A percentile compares a stretch with the other conserved stretches of the same genome.
Conservation (phyloP, 1,284 basidiomycete species). For the Mycosarcoma mackinlayi region DNA sequence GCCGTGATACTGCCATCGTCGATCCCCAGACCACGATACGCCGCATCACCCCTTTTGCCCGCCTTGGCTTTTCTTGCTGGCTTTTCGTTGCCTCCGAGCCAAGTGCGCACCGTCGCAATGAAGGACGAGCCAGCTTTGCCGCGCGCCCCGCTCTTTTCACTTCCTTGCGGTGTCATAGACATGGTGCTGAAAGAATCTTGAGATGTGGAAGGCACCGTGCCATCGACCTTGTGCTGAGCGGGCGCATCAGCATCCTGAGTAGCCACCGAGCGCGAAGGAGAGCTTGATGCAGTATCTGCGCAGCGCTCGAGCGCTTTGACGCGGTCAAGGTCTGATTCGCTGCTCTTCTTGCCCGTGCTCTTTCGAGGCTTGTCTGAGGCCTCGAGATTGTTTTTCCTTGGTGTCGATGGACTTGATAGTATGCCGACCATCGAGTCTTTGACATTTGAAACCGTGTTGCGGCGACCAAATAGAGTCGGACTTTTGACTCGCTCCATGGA, state of each 20-base stretch:
- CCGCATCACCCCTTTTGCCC: constrained; percentile 75
- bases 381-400: constrained; percentile 27
- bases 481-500: constrained; percentile 52
- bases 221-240: constrained; percentile 8
- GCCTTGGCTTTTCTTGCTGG: constrained; percentile 79
- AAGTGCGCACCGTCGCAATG: constrained; percentile 76
- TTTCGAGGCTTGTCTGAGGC: constrained; percentile 29
- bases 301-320: constrained; percentile 39
- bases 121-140: constrained; percentile 51
- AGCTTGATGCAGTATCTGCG: constrained; percentile 21
- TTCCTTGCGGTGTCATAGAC: constrained; percentile 38
- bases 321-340: constrained; percentile 40
- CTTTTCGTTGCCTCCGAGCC: constrained; percentile 81
- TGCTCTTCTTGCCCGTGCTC: constrained; percentile 33
- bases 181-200: constrained; percentile 60
- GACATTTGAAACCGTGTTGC: constrained; percentile 43
- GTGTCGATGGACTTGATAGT: constrained; percentile 42
- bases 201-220: constrained; percentile 37
- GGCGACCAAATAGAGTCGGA: constrained; percentile 49
- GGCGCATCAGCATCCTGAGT: background rate
- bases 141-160: constrained; percentile 33
- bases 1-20: constrained; percentile 18
- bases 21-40: constrained; percentile 26
- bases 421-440: constrained; percentile 38
- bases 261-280: constrained; percentile 15